These are phyloP conservation scores for Oxyria digyna DNA, from an alignment of 148 eudicot genomes.

Conservation along the genomic window DNA sequence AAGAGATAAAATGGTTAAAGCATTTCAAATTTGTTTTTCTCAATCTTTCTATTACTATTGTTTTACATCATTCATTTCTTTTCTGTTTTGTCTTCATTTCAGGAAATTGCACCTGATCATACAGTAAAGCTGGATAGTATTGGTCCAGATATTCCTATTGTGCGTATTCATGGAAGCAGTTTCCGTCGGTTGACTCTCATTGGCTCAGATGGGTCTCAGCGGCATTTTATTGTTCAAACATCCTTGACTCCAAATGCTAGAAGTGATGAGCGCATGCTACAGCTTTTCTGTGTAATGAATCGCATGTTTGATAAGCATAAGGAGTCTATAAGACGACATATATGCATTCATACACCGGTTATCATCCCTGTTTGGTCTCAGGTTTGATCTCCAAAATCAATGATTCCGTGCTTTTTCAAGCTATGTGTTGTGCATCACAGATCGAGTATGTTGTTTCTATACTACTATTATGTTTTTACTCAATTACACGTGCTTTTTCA, in stretches of 20 bases:
- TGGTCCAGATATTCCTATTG: slow-evolving; percentile 94
- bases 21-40: background rate
- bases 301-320: slow-evolving; percentile 96
- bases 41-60: background rate
- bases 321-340: slow-evolving; percentile 94
- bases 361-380: slow-evolving; percentile 99
- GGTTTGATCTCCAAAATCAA: slow-evolving; percentile 27
- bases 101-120: slow-evolving; percentile 99
- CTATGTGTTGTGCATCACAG: slow-evolving; percentile 93
- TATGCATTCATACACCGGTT: slow-evolving; percentile 85
- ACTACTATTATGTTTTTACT: background rate
- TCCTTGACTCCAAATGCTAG: slow-evolving; percentile 92
- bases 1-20: background rate
- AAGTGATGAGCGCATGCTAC: slow-evolving; percentile 97
- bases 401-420: slow-evolving; percentile 9
- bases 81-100: slow-evolving; percentile 6
- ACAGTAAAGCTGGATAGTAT: slow-evolving; percentile 91
- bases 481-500: background rate
- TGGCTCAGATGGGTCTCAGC: slow-evolving; percentile 97
- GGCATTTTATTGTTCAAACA: slow-evolving; percentile 94
- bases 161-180: slow-evolving; percentile 96
- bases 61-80: background rate
- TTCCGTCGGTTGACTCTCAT: slow-evolving; percentile 90
- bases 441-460: background rate
- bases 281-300: slow-evolving; percentile 95